Conservation (phyloP, 2,329 filamentous ascomycete species). For the Colletotrichum sp. region DNA sequence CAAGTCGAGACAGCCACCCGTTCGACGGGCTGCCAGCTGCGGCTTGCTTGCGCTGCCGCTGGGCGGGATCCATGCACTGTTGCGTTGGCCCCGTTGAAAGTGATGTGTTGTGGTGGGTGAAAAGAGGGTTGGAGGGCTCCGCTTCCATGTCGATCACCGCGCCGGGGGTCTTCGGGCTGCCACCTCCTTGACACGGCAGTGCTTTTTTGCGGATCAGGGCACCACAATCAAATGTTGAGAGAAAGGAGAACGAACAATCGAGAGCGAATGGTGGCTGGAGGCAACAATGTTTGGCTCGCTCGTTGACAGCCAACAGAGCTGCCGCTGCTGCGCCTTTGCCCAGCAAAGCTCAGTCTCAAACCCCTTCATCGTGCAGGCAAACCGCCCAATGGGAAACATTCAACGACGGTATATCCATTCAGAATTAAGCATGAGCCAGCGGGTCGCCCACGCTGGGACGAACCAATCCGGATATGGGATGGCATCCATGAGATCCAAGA, state of each 20-base stretch:
- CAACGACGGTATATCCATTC: neutral
- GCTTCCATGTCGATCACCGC: neutral
- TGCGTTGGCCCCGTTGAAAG: neutral
- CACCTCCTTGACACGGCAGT: conserved; percentile 10
- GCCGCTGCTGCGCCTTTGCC: neutral
- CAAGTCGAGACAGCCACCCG: neutral
- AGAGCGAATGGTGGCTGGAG: conserved; percentile 7
- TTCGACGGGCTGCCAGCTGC: neutral
- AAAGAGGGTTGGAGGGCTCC: neutral
- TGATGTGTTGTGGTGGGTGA: neutral
- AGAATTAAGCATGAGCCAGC: conserved; percentile 9
- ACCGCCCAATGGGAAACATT: neutral
- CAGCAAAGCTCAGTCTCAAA: neutral
- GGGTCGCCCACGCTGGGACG: neutral
- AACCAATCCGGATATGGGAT: neutral
- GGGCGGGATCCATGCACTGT: neutral
- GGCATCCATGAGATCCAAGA: neutral
- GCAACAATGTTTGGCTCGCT: neutral
- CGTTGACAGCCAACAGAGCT: neutral
- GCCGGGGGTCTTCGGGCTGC: neutral
- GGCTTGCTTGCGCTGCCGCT: neutral
- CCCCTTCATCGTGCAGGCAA: neutral
- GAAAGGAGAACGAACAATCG: neutral
- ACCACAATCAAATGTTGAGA: neutral
- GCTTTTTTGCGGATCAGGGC: neutral